Conservation (phyloP, 2,329 filamentous ascomycete genomes). For the Diaporthe capsici region DNA sequence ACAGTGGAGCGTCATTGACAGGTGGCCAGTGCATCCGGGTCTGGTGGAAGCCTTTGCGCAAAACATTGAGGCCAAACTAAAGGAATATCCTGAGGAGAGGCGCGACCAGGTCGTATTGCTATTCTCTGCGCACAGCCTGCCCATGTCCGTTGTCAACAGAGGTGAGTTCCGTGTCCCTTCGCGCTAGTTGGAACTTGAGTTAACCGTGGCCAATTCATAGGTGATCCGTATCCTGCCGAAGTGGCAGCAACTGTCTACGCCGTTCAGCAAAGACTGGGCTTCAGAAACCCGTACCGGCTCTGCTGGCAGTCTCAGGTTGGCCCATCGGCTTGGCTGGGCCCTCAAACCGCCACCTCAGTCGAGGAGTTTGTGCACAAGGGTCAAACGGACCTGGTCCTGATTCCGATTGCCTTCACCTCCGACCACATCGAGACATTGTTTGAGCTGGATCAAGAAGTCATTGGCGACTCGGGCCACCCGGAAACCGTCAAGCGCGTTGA, state of each 20-base stretch:
- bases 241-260: conserved; percentile 96
- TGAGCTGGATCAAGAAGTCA: conserved; percentile 95
- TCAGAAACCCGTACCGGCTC: conserved; percentile 91
- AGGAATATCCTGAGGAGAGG: conserved; percentile 85
- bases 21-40: conserved; percentile 94
- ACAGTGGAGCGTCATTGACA: conserved; percentile 96
- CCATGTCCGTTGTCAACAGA: conserved; percentile 97
- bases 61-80: conserved; percentile 89
- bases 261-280: conserved; percentile 92
- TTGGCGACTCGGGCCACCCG: conserved; percentile 83
- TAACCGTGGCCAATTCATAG: conserved; percentile 58
- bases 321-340: conserved; percentile 93
- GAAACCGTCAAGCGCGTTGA: conserved; percentile 92
- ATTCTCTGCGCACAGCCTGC: conserved; percentile 95
- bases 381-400: conserved; percentile 89
- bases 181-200: conserved; percentile 26
- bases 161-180: conserved; percentile 59
- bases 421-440: conserved; percentile 98
- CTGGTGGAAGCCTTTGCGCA: conserved; percentile 92
- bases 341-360: conserved; percentile 91
- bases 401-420: conserved; percentile 98
- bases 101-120: conserved; percentile 86
- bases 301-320: conserved; percentile 99
- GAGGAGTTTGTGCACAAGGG: conserved; percentile 91
- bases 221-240: conserved; percentile 95